These are phyloP conservation scores for Zygosaccharomyces siamensis DNA, from an alignment of 805 yeast species.

Conservation along the genomic window DNA sequence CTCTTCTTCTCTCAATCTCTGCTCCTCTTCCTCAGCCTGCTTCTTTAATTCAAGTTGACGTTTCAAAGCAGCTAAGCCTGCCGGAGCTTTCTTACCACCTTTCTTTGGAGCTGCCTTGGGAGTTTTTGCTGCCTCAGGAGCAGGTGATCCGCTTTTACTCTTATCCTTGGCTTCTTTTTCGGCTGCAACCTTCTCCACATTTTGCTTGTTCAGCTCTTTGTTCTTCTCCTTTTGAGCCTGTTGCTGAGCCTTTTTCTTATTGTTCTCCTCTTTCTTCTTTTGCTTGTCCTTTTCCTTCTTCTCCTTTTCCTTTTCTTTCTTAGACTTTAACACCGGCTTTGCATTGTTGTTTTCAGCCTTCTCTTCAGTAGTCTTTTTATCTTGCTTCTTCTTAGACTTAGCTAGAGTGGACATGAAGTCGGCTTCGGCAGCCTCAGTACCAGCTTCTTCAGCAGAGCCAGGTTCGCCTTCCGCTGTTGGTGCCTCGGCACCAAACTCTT, in stretches of 20 bases:
- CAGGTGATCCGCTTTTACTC: constrained; percentile 32
- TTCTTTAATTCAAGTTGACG: constrained; percentile 84
- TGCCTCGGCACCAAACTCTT: constrained; percentile 43
- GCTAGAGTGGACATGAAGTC: constrained; percentile 84
- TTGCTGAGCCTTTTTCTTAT: constrained; percentile 71
- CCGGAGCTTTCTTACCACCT: constrained; percentile 76
- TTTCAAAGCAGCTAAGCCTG: constrained; percentile 86
- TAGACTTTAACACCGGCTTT: constrained; percentile 75
- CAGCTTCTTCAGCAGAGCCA: constrained; percentile 25
- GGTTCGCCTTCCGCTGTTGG: constrained; percentile 19
- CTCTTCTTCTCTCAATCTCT: constrained; percentile 70
- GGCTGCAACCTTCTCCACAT: constrained; percentile 33
- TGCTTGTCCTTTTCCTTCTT: constrained; percentile 90
- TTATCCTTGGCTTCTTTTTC: constrained; percentile 36
- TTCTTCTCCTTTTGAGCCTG: constrained; percentile 57
- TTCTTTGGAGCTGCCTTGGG: constrained; percentile 38
- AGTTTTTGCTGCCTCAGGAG: constrained; percentile 31
- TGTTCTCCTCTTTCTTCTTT: constrained; percentile 84
- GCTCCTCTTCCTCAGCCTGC: constrained; percentile 81
- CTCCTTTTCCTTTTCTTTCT: constrained; percentile 92
- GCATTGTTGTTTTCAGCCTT: constrained; percentile 42
- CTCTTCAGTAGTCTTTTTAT: constrained; percentile 58
- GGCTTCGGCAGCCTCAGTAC: constrained; percentile 47
- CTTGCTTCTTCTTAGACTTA: constrained; percentile 71
- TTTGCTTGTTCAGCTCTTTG: constrained; percentile 43